These are phyloP conservation scores for Gypsophila paniculata DNA, from an alignment of 179 eudicot species.

Conservation along the genomic window DNA sequence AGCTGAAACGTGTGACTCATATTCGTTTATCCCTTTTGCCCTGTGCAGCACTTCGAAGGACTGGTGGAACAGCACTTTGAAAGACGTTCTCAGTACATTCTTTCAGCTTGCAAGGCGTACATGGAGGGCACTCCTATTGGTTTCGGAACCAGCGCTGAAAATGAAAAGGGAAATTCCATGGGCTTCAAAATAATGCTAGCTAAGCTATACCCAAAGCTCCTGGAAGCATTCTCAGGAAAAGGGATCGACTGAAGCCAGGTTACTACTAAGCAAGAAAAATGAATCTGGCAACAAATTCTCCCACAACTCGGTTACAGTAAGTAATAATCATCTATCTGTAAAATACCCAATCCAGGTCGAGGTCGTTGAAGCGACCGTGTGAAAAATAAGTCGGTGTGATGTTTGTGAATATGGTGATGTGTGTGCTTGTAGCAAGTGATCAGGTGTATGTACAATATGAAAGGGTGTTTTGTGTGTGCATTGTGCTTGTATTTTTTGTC, in stretches of 20 bases:
- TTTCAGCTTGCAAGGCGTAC: constrained; percentile 69
- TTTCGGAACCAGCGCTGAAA: constrained; percentile 29
- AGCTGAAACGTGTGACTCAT: not conserved
- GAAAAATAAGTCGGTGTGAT: not conserved
- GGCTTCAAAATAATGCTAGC: constrained; percentile 95
- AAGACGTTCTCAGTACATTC: constrained; percentile 38
- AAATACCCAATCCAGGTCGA: not conserved
- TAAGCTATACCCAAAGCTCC: constrained; percentile 76
- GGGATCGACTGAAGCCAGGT: constrained; percentile 55
- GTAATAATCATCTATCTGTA: constrained; percentile 16
- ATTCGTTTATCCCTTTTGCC: not conserved
- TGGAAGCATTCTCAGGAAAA: constrained; percentile 65
- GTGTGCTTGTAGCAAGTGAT: constrained; percentile 1
- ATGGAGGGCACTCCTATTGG: constrained; percentile 73
- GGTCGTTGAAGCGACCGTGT: not conserved
- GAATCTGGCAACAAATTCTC: not conserved
- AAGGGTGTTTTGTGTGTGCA: not conserved
- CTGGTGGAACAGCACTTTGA: constrained; percentile 66
- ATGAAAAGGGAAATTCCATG: constrained; percentile 48
- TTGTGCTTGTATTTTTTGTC: not conserved
- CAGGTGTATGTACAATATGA: not conserved
- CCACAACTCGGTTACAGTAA: not conserved
- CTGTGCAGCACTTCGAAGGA: constrained; percentile 69
- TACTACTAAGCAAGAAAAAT: constrained; percentile 22
- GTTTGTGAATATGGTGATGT: not conserved